phyloP scores from a whole-genome alignment of 2,329 filamentous ascomycete species.

The Aureobasidium sp. region DNA sequence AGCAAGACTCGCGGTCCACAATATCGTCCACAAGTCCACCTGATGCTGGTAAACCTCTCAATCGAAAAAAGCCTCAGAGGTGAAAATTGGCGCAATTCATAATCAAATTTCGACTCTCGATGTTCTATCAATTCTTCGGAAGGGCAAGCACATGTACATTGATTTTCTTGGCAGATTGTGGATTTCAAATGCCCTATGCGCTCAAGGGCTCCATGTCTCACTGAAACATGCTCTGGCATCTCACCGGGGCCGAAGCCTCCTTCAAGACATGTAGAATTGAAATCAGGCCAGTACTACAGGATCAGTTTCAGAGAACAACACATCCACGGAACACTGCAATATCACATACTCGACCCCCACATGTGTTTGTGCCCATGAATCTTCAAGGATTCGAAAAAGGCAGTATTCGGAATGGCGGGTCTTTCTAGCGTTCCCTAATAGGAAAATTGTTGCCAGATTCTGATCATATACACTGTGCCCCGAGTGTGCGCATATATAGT shows the following conservation, averaged over 20 bases:
- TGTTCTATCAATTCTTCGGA: neutral
- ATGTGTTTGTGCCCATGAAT: neutral
- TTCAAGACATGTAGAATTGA: neutral
- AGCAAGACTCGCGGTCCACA: neutral
- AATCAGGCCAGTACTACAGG: neutral
- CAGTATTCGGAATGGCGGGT: neutral
- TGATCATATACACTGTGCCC: too few relatives aligned
- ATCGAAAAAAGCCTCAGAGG: neutral
- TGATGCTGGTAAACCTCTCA: neutral
- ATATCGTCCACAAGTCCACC: neutral
- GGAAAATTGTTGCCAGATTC: neutral
- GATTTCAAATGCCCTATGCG: neutral
- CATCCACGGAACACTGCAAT: neutral
- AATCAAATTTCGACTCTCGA: neutral
- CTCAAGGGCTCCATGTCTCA: neutral
- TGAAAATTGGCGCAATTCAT: neutral
- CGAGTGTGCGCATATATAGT: neutral
- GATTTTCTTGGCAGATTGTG: neutral
- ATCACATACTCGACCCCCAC: neutral
- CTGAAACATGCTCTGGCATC: neutral
- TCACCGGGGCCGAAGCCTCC: neutral
- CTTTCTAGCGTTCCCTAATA: neutral
- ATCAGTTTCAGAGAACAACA: neutral
- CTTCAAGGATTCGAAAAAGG: neutral
- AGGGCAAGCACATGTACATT: neutral